These are phyloP conservation scores for Debaryomyces sp. DNA, from an alignment of 1,139 yeast species.

Conservation along the genomic window DNA sequence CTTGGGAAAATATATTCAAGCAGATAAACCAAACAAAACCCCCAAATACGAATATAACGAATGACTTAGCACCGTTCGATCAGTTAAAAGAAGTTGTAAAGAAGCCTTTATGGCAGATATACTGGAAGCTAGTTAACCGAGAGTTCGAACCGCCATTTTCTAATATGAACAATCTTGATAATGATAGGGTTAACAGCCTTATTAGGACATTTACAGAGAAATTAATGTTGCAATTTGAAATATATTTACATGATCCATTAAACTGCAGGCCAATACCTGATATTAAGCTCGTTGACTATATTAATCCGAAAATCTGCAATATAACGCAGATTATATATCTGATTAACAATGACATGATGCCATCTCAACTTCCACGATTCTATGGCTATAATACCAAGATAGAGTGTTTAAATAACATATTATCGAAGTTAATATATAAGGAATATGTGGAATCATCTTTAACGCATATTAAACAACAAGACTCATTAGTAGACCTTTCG, in stretches of 20 bases:
- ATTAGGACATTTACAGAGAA: slow-evolving; percentile 5
- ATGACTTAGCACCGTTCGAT: neutral
- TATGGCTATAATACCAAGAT: slow-evolving; percentile 19
- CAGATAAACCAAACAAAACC: neutral
- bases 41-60: neutral
- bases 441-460: slow-evolving; percentile 21
- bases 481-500: slow-evolving; percentile 48
- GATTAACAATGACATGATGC: slow-evolving; percentile 22
- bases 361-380: slow-evolving; percentile 21
- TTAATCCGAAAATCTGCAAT: slow-evolving; percentile 33
- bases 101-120: slow-evolving; percentile 5
- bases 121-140: slow-evolving; percentile 2
- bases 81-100: slow-evolving; percentile 5
- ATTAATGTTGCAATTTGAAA: neutral
- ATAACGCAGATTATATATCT: slow-evolving; percentile 21
- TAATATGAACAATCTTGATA: slow-evolving; percentile 9
- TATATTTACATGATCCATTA: neutral
- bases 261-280: neutral
- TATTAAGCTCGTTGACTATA: slow-evolving; percentile 23
- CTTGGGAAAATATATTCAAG: neutral
- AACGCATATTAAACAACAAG: slow-evolving; percentile 15
- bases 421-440: slow-evolving; percentile 29
- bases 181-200: neutral
- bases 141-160: slow-evolving; percentile 8
- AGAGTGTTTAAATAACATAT: slow-evolving; percentile 23